A percentile compares a stretch with the other conserved stretches of the same genome.
Evolutionary conservation across 805 yeast species (phyloP).

Genomic region (Candida suzukii): DNA sequence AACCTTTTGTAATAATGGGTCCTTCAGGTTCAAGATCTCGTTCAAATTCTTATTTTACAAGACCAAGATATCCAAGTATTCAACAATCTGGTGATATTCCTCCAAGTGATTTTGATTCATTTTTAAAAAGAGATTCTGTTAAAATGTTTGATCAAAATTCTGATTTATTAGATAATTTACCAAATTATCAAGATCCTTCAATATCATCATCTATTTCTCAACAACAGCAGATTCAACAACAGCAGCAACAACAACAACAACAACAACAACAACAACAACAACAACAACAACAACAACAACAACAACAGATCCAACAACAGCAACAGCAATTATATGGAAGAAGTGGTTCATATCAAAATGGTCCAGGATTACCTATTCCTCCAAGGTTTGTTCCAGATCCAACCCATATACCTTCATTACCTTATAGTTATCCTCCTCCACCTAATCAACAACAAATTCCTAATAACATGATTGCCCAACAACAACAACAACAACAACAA

Average conservation of each 20-base stretch:
- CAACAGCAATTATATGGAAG: slow-evolving; percentile 10
- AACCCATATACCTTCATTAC: background rate
- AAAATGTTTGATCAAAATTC: slow-evolving; percentile 19
- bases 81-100: slow-evolving; percentile 17
- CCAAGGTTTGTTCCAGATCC: slow-evolving; percentile 9
- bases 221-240: slow-evolving; percentile 3
- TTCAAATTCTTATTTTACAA: slow-evolving; percentile 19
- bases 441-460: too few relatives aligned
- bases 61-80: slow-evolving; percentile 23
- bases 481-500: slow-evolving; percentile 8
- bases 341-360: slow-evolving; percentile 1
- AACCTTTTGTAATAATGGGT: slow-evolving; percentile 33
- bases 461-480: slow-evolving; percentile 8
- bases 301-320: slow-evolving; percentile 16
- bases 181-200: slow-evolving; percentile 13
- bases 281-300: slow-evolving; percentile 8
- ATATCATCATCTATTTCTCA: background rate
- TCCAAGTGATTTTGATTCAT: slow-evolving; percentile 26
- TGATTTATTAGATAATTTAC: slow-evolving; percentile 19
- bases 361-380: slow-evolving; percentile 16
- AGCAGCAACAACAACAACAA: slow-evolving; percentile 2
- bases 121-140: slow-evolving; percentile 27
- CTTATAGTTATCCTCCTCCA: slow-evolving; percentile 2
- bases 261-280: slow-evolving; percentile 7
- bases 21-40: slow-evolving; percentile 15